Evolutionary conservation across 306 rosid genomes (phyloP).

Genomic region (Amphicarpaea edgeworthii): DNA sequence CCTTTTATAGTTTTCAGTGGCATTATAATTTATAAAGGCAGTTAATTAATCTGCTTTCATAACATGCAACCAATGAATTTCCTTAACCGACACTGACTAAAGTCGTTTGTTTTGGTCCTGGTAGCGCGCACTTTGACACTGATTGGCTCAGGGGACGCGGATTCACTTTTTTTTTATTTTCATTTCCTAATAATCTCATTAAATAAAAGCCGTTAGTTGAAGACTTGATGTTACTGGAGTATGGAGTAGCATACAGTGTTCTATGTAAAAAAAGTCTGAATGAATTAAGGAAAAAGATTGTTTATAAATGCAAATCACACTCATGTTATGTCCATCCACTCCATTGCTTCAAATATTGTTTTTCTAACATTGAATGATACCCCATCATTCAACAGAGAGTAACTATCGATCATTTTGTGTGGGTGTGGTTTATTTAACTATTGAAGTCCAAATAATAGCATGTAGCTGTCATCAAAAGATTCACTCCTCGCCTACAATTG

Average conservation of each 20-base stretch:
- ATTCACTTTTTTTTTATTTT: too few species aligned
- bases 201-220: not conserved
- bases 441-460: not conserved
- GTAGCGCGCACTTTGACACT: too few species aligned
- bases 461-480: not conserved
- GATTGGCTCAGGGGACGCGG: too few species aligned
- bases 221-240: not conserved
- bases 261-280: too few species aligned
- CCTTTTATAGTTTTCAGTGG: not conserved
- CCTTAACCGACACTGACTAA: constrained; percentile 8
- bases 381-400: not conserved
- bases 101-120: not conserved
- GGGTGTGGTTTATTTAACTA: not conserved
- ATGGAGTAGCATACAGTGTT: too few species aligned
- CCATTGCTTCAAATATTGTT: not conserved
- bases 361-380: not conserved
- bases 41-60: not conserved
- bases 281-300: too few species aligned
- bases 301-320: too few species aligned
- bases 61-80: not conserved
- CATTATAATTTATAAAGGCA: not conserved
- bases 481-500: too few species aligned
- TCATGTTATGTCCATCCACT: too few species aligned
- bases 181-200: not conserved
- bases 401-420: not conserved